Base-by-base conservation (phyloP, 1,139 yeast species). In the Kazachstania sp. region DNA sequence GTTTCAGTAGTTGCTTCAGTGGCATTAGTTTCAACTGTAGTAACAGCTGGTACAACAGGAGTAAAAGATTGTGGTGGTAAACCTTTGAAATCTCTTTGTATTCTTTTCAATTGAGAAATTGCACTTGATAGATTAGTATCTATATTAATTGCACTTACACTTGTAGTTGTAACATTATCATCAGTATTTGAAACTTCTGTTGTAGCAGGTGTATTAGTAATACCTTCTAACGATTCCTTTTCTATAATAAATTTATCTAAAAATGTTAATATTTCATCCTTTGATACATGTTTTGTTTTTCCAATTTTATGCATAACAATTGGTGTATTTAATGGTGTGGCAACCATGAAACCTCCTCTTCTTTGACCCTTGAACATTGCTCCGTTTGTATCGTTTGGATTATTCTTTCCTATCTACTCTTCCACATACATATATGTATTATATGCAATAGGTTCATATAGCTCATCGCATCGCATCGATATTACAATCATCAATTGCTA, bases 41-140 rank as follows among this genome's bases (percentile, higher is more conserved):
- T n/a, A n/a, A 30, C 37, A n/a, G n/a, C n/a, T n/a, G n/a, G n/a
- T n/a, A n/a, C n/a, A 8, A 38, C 41, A 13, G 41, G 41, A 23
- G 39, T n/a, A 51, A 74, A 43, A 4, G 55, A 51, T 18, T 59
- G 62, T 19, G 88, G 88, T 5, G 90, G 87, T 51, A 83, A 74
- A 2, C 92, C 92, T 60, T 85, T 71, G 56, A 83, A 74, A 58
- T 81, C 85, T 66, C 90, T 73, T 61, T 81, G 86, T 34, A 83
- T 71, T 55, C 92, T 71, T 58, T 71, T 73, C 56, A 83, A 71
- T 69, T 83, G 92, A 50, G 82, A 76, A 54, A 77, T 60, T 6
- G 73, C 67, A 58, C 69, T 55, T 23, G 73, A 47, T 68, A 61
- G 50, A 39, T 50, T 57, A 11, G 57, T 57, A 40, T 60, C 63